Evolutionary conservation across 495 filamentous ascomycete genomes (phyloP), one percentile per base, ranked within the genome.

Genomic region (Penicillium verhagenii): DNA sequence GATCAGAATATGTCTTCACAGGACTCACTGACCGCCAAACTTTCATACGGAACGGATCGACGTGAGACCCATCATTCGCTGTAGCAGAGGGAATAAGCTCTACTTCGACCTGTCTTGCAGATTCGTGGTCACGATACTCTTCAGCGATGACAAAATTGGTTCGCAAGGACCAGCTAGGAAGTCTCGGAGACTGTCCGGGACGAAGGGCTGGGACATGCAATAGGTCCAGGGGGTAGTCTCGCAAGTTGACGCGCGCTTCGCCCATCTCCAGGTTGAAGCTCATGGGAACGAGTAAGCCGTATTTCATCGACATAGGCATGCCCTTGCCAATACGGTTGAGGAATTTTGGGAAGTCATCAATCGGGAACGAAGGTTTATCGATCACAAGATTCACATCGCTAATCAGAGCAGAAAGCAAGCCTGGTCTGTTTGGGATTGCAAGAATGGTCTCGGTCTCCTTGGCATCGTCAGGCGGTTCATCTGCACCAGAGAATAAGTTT

Each of bases 101-200:
- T n/a, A 99, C 86, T 48, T 82, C 81, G 33, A 92, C 88, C 57
- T 88, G 82, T 46, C 93, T 81, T 9, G 83, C 88, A 2, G 92
- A 94, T 68, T 90, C 82, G 42, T 78, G 63, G 28, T 88, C 88
- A 46, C 91, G 81, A 58, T 83, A 95, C 71, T 99, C 95, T 73
- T 99, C 94, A 2, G 91, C 95, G 53, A 99, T 88, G 14, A 99
- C 92, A 70, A 99, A 96, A 66, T 99, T 89, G 6, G 94, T 92
- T 54, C 84, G 85, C 56, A 97, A 76, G 2, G 86, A 89, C 75
- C 93, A 83, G 43, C 91, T 89, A 4, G 90, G 85, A n/a, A 93
- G 66, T 52, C 88, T 83, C 20, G 86, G 79, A 18, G 91, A 88
- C 58, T 97, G 94, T 1, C 85, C 87, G 7, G 87, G 74, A 52